Percentiles rank a stretch among this genome's conserved stretches.
phyloP scores from a whole-genome alignment of 208 protist species.

The Novymonas esmeraldas region DNA sequence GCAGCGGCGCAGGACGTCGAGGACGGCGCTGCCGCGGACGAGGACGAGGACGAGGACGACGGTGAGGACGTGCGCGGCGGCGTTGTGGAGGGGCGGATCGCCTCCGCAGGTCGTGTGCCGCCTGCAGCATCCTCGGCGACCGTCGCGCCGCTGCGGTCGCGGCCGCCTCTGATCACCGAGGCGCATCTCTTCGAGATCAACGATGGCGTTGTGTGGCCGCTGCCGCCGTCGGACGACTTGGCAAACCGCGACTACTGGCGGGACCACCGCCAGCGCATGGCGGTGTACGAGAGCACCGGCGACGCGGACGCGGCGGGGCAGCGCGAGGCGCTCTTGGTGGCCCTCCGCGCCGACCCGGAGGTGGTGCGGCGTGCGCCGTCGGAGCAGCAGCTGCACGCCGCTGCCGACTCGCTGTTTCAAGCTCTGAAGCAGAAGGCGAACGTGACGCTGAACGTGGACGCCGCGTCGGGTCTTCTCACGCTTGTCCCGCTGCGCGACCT shows the following conservation, averaged over 20 bases:
- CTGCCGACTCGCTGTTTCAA: constrained; percentile 40
- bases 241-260: constrained; percentile 64
- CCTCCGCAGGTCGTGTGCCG: not conserved
- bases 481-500: constrained; percentile 70
- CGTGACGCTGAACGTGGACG: constrained; percentile 57
- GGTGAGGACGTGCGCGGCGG: not conserved
- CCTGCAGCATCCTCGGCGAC: not conserved
- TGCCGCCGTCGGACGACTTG: constrained; percentile 76
- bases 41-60: constrained; percentile 11
- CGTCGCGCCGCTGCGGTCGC: not conserved
- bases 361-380: not conserved
- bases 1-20: not conserved
- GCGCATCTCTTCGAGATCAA: constrained; percentile 87
- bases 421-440: constrained; percentile 74
- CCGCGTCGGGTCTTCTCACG: constrained; percentile 50
- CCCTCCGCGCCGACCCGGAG: constrained; percentile 22
- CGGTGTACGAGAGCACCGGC: constrained; percentile 65
- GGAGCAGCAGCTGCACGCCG: constrained; percentile 36
- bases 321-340: constrained; percentile 19
- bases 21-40: constrained; percentile 12
- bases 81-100: not conserved
- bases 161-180: constrained; percentile 45
- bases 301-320: constrained; percentile 19
- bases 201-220: constrained; percentile 70
- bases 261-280: constrained; percentile 62